Conservation (phyloP, 2,329 filamentous ascomycete genomes). For the Talaromyces sp. region DNA sequence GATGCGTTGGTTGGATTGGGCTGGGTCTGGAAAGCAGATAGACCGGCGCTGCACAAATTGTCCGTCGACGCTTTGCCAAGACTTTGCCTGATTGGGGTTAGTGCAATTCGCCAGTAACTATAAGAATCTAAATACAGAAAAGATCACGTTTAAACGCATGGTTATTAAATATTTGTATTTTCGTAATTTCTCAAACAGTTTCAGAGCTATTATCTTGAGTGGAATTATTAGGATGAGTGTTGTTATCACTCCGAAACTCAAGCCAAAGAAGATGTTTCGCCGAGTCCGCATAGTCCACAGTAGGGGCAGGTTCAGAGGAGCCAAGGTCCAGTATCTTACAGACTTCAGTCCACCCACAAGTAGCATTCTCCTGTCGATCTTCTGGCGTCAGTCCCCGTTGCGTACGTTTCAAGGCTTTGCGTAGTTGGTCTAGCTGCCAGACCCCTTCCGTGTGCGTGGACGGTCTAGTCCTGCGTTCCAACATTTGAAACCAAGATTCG, state of each 20-base stretch:
- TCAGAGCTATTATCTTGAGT: not conserved
- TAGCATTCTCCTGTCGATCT: not conserved
- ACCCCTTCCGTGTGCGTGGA: not conserved
- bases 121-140: not conserved
- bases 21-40: not conserved
- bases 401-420: not conserved
- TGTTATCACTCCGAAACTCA: not conserved
- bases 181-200: not conserved
- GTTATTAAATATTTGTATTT: not conserved
- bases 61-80: not conserved
- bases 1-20: not conserved
- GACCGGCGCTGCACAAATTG: not conserved
- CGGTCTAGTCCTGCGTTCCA: not conserved
- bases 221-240: not conserved
- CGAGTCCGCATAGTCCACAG: not conserved
- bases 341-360: not conserved
- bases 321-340: not conserved
- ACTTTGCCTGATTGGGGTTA: not conserved
- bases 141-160: not conserved
- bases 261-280: not conserved
- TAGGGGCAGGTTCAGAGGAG: not conserved
- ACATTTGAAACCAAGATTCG: not conserved
- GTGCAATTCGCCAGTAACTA: not conserved
- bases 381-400: not conserved
- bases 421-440: not conserved